These are phyloP conservation scores for Raphanus raphanistrum DNA, from an alignment of 345 rosid genomes.

Conservation along the genomic window DNA sequence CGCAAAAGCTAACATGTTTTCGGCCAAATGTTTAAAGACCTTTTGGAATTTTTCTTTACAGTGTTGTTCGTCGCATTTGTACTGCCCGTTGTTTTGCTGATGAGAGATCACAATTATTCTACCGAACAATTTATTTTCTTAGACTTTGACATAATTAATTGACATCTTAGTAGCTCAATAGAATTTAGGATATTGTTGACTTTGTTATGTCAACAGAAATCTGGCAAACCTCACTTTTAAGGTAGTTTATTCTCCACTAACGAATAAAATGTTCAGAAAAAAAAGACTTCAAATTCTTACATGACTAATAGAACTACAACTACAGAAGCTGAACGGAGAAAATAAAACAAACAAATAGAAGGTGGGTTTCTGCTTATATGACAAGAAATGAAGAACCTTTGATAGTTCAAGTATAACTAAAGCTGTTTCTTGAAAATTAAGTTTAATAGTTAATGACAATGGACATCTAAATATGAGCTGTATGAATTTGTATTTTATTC, in stretches of 20 bases:
- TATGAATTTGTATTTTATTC: neutral
- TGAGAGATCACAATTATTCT: neutral
- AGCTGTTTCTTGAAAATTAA: neutral
- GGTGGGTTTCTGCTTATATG: neutral
- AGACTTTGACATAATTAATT: neutral
- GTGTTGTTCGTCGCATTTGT: neutral
- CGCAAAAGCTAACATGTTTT: conserved; percentile 13
- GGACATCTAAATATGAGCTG: neutral
- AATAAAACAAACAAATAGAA: neutral
- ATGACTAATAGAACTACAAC: neutral
- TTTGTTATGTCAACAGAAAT: neutral
- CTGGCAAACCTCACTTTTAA: neutral
- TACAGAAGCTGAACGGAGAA: neutral
- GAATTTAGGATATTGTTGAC: conserved; percentile 7
- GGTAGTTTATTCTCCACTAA: neutral
- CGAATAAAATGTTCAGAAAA: neutral
- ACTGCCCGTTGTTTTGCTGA: neutral
- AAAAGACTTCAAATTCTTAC: neutral
- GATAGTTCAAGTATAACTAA: neutral
- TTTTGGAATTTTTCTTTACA: neutral
- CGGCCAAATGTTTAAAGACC: neutral
- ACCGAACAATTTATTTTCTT: neutral
- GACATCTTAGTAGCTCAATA: neutral
- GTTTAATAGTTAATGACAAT: neutral
- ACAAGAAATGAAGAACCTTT: neutral